phyloP scores from a whole-genome alignment of 306 rosid genomes.

The Rosa chinensis region DNA sequence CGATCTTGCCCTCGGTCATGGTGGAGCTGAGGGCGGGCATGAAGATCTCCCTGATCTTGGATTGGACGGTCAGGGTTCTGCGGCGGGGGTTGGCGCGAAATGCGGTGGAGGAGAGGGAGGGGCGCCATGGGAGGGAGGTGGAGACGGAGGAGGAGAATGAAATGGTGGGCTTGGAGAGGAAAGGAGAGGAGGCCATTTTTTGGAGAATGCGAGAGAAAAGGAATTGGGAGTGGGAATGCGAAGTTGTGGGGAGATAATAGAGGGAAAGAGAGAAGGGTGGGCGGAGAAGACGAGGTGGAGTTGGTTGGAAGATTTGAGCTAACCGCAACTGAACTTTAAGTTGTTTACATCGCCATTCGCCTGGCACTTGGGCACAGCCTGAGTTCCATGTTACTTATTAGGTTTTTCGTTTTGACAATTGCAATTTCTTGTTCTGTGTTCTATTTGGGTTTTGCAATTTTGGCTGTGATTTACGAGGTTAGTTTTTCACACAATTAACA shows the following conservation, averaged over 20 bases:
- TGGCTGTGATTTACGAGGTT: too few relatives aligned
- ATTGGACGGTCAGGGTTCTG: constrained; percentile 42
- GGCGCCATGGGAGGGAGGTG: constrained; percentile 42
- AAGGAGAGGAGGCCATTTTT: constrained; percentile 39
- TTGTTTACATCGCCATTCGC: constrained; percentile 47
- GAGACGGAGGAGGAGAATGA: constrained; percentile 66
- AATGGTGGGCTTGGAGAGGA: constrained; percentile 37
- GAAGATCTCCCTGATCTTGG: constrained; percentile 93
- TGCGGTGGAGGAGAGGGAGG: constrained; percentile 22
- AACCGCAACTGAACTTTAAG: constrained; percentile 18
- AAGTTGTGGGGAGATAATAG: neutral
- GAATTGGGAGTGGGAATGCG: neutral
- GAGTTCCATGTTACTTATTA: neutral
- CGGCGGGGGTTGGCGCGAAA: constrained; percentile 45
- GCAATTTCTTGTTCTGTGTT: neutral
- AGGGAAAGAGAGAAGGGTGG: neutral
- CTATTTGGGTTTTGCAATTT: too few relatives aligned
- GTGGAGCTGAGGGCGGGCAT: constrained; percentile 99
- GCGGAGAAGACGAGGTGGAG: constrained; percentile 62
- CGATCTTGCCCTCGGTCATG: constrained; percentile 97
- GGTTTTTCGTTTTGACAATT: neutral
- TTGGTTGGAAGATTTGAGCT: constrained; percentile 38
- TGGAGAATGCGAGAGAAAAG: neutral
- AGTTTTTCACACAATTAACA: too few relatives aligned
- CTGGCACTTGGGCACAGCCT: neutral